Percentiles rank a stretch among this genome's conserved stretches.
Evolutionary conservation across 2,329 filamentous ascomycete genomes (phyloP).

Genomic region (Davidsoniella virescens): DNA sequence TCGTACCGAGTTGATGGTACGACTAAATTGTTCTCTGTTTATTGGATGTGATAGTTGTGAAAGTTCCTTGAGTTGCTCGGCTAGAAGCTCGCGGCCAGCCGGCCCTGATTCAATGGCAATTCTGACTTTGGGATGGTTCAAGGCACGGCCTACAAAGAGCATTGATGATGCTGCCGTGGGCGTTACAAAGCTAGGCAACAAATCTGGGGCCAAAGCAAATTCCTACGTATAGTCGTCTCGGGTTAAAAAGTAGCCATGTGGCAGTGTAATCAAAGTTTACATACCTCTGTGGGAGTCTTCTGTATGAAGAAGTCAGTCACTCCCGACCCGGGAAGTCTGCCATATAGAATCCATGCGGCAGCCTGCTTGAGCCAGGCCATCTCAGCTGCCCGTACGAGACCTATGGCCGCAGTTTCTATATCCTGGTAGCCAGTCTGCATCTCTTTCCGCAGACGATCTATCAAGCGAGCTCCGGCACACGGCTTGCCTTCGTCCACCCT

Average conservation of each 20-base stretch:
- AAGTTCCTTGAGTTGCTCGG: conserved; percentile 52
- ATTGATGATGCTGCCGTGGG: conserved; percentile 62
- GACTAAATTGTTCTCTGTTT: conserved; percentile 34
- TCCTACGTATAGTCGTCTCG: conserved; percentile 16
- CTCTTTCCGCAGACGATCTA: conserved; percentile 60
- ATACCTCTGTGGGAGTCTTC: conserved; percentile 21
- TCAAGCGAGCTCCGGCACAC: conserved; percentile 55
- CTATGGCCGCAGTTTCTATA: conserved; percentile 59
- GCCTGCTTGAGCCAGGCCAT: conserved; percentile 83
- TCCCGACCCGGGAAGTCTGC: conserved; percentile 61
- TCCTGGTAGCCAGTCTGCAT: conserved; percentile 79
- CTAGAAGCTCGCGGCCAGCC: conserved; percentile 42
- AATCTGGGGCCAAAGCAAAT: conserved; percentile 39
- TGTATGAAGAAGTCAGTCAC: conserved; percentile 59
- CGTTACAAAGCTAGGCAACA: conserved; percentile 69
- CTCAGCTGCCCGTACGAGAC: conserved; percentile 64
- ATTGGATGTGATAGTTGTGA: conserved; percentile 35
- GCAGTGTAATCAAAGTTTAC: background rate
- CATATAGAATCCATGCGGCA: conserved; percentile 81
- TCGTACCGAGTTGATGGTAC: conserved; percentile 59
- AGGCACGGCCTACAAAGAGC: conserved; percentile 75
- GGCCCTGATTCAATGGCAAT: conserved; percentile 28
- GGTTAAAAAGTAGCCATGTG: background rate
- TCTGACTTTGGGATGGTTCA: conserved; percentile 62
- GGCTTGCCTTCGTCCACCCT: conserved; percentile 10